These are phyloP conservation scores for Mycena belliarum DNA, from an alignment of 768 basidiomycete species.

Conservation along the genomic window DNA sequence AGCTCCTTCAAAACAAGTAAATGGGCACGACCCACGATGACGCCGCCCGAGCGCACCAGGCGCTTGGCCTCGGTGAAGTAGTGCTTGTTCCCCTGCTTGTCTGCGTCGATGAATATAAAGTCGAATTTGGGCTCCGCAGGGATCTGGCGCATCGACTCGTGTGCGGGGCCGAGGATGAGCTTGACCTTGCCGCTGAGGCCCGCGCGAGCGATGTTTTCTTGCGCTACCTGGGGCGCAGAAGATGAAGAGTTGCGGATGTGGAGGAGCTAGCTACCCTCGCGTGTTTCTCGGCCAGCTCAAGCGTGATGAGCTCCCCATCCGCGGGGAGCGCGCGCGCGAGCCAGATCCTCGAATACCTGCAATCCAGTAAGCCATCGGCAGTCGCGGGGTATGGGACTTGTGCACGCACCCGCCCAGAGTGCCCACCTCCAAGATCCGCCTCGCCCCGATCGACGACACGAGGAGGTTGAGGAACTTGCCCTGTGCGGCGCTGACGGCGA, in stretches of 20 bases:
- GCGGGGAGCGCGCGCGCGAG: constrained; percentile 48
- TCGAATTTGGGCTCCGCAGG: constrained; percentile 56
- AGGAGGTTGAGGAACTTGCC: constrained; percentile 60
- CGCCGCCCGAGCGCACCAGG: constrained; percentile 56
- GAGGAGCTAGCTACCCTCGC: constrained; percentile 37
- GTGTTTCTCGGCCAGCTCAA: constrained; percentile 47
- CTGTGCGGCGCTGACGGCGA: constrained; percentile 53
- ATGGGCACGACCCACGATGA: constrained; percentile 47
- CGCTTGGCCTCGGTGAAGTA: constrained; percentile 67
- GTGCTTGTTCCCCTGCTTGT: constrained; percentile 54
- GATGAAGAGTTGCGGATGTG: too few species aligned
- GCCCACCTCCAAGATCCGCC: constrained; percentile 63
- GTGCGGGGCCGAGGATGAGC: constrained; percentile 53
- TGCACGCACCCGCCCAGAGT: constrained; percentile 59
- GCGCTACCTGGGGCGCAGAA: constrained; percentile 47
- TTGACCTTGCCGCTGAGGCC: constrained; percentile 51
- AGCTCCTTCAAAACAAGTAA: too few species aligned
- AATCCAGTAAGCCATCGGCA: too few species aligned
- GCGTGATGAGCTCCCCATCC: constrained; percentile 49
- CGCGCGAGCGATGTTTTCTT: constrained; percentile 55
- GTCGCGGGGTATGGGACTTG: neutral
- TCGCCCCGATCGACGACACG: constrained; percentile 51
- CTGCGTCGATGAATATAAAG: constrained; percentile 72
- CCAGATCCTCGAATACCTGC: constrained; percentile 47
- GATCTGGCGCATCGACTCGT: constrained; percentile 49